Evolutionary conservation across 768 basidiomycete genomes (phyloP).

Genomic region (Strobilomyces echinocephalus): DNA sequence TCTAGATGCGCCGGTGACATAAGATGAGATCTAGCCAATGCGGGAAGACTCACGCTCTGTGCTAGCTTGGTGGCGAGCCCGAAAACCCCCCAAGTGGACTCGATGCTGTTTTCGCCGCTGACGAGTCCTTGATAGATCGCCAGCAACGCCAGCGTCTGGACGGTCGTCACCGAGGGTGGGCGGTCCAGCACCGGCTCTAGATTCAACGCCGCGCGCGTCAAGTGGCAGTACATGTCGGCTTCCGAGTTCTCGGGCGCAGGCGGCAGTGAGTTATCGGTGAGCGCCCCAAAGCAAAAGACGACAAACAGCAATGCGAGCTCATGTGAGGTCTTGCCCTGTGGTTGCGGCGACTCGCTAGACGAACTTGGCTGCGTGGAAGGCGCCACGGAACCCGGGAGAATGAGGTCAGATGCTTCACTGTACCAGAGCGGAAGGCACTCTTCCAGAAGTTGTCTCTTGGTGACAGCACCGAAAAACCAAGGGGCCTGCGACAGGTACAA

Average conservation of each 20-base stretch:
- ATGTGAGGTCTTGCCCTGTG: constrained; percentile 39
- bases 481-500: constrained; percentile 74
- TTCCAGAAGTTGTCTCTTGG: constrained; percentile 55
- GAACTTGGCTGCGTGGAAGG: constrained; percentile 9
- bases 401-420: constrained; percentile 38
- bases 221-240: constrained; percentile 51
- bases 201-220: constrained; percentile 61
- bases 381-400: constrained; percentile 24
- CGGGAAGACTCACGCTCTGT: constrained; percentile 52
- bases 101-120: constrained; percentile 65
- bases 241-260: constrained; percentile 48
- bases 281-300: constrained; percentile 57
- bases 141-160: constrained; percentile 63
- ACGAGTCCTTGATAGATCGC: constrained; percentile 68
- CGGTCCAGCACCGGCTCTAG: constrained; percentile 66
- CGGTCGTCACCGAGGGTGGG: constrained; percentile 65
- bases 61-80: constrained; percentile 62
- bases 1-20: constrained; percentile 32
- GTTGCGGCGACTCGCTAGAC: constrained; percentile 5
- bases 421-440: constrained; percentile 67
- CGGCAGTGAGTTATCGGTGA: constrained; percentile 51
- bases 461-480: constrained; percentile 76
- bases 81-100: constrained; percentile 63
- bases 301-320: constrained; percentile 62
- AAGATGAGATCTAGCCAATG: constrained; percentile 4